Evolutionary conservation across 208 protist genomes (phyloP).

Genomic region (Crithidia acanthocephali): DNA sequence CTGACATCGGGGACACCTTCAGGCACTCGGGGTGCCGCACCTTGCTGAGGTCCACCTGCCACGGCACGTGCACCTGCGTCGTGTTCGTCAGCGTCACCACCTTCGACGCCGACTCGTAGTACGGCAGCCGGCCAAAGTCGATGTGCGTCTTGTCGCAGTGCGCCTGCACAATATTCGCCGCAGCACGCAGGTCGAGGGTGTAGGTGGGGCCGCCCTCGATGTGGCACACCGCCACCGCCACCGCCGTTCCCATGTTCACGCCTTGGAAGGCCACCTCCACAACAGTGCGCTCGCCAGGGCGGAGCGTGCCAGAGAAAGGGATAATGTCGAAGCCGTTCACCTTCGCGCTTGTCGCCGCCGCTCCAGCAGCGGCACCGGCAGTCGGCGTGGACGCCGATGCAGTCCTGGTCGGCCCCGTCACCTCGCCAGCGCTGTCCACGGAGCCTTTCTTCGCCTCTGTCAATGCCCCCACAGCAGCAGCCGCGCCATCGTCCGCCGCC

Average conservation of each 20-base stretch:
- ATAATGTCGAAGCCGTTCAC: conserved; percentile 93
- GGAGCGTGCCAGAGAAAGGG: conserved; percentile 90
- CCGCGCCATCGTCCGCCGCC: neutral
- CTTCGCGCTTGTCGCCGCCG: conserved; percentile 4
- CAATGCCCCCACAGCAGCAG: neutral
- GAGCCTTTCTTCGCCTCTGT: neutral
- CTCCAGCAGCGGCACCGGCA: conserved; percentile 15
- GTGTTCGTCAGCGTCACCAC: conserved; percentile 91
- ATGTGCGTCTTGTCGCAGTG: conserved; percentile 82
- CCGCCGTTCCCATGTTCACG: conserved; percentile 15
- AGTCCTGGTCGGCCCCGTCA: neutral
- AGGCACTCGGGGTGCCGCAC: conserved; percentile 64
- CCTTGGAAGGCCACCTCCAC: conserved; percentile 93
- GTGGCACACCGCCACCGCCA: conserved; percentile 83
- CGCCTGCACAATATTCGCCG: conserved; percentile 78
- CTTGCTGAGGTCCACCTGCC: conserved; percentile 60
- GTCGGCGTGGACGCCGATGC: neutral
- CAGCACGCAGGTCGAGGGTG: conserved; percentile 78
- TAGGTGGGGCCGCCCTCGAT: conserved; percentile 93
- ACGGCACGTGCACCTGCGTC: conserved; percentile 88
- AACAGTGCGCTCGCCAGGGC: conserved; percentile 69
- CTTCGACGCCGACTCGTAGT: conserved; percentile 64
- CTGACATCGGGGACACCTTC: conserved; percentile 75
- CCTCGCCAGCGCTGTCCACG: conserved; percentile 44
- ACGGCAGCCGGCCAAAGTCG: conserved; percentile 92